These are phyloP conservation scores for Leccinum incarnatum DNA, from an alignment of 768 basidiomycete species.

Conservation along the genomic window DNA sequence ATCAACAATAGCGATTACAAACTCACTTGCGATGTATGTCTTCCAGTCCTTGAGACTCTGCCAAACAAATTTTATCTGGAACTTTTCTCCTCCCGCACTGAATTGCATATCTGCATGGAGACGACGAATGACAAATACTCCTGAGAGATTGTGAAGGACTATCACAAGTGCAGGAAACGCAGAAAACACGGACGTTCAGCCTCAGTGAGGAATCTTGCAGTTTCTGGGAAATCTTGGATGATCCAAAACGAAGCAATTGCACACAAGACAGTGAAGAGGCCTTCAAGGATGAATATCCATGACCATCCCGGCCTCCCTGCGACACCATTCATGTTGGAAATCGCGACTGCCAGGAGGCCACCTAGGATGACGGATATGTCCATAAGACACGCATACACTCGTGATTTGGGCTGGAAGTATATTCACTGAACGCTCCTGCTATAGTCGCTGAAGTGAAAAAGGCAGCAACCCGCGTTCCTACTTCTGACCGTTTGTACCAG, in stretches of 20 bases:
- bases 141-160: conserved; percentile 29
- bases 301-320: conserved; percentile 64
- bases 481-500: conserved; percentile 80
- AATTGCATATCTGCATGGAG: conserved; percentile 63
- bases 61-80: conserved; percentile 53
- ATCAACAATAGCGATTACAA: neutral
- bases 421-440: conserved; percentile 69
- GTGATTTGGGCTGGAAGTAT: neutral
- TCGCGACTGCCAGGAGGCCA: conserved; percentile 63
- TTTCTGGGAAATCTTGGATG: conserved; percentile 77
- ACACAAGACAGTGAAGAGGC: conserved; percentile 61
- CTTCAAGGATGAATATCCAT: conserved; percentile 77
- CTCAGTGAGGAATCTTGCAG: conserved; percentile 64
- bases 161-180: neutral
- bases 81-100: conserved; percentile 59
- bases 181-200: conserved; percentile 48
- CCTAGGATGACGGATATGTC: conserved; percentile 34
- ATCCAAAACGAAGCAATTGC: conserved; percentile 66
- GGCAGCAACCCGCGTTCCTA: conserved; percentile 65
- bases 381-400: neutral
- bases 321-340: conserved; percentile 68
- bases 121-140: conserved; percentile 60
- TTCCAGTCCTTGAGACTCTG: conserved; percentile 69
- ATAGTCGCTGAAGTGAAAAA: conserved; percentile 83
- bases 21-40: conserved; percentile 66